Evolutionary conservation across 2,329 filamentous ascomycete species (phyloP), one percentile per base, ranked within the genome.

Genomic region (Exophiala spinifera): DNA sequence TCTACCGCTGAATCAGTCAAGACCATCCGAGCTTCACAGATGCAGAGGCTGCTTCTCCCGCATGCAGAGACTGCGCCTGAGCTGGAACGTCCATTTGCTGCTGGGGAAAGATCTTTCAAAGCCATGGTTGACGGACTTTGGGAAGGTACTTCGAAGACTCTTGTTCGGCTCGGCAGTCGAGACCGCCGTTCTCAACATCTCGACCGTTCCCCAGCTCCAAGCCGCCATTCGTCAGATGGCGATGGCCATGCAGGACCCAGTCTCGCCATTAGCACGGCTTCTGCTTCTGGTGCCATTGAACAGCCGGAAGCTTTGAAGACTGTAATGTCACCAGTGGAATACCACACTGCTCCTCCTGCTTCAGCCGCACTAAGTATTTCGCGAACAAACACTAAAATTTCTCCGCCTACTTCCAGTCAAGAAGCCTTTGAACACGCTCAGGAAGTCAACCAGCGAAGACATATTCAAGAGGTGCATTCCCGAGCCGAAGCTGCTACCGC

Each of bases 1-100:
- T 77, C 75, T n/a, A 76, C 69, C 14, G 69, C 75, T 11, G 74
- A 74, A 33, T 77, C 75, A 10, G 67, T 71, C 46, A 75, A 71
- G 61, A 78, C 75, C 6, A 67, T 77, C 23, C 70, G 66, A 49
- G 67, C 71, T 23, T 66, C 66, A 13, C 66, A 64, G 19, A 57
- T 65, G 8, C 67, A 70, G 19, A 46, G 57, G 44, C 28, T 55
- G 19, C 55, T 49, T 10, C 17, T 53, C 5, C 51, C 52, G 15
- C 49, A 53, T n/a, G 33, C 45, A 37, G 42, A 44, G 10, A 44
- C 42, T 11, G 34, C 51, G 1, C 34, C 31, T 36, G 55, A 61
- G 46, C 20, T 23, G 4, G 53, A 53, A 19, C 51, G 56, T 28
- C 46, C 51, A 21, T 17, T 21, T 13, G 49, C 48, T 15, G 46